These are phyloP conservation scores for Stachybotrys echinatus DNA, from an alignment of 2,329 filamentous ascomycete genomes.

Conservation along the genomic window DNA sequence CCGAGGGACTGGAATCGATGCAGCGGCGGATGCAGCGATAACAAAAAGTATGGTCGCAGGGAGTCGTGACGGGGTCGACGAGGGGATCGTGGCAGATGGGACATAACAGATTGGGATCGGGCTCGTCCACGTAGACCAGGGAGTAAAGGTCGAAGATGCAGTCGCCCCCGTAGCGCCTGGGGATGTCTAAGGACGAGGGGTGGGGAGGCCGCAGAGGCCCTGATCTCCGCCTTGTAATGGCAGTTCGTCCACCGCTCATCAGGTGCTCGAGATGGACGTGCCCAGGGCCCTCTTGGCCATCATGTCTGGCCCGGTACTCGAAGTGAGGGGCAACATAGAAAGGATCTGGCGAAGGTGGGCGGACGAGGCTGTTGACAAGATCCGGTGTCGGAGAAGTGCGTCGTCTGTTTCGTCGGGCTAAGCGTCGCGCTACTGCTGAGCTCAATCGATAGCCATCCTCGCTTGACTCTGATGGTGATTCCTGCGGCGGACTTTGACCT, in stretches of 20 bases:
- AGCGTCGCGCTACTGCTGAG: constrained; percentile 27
- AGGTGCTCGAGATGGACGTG: constrained; percentile 1
- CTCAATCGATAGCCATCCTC: constrained; percentile 29
- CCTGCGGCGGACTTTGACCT: background rate
- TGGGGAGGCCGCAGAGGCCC: constrained; percentile 29
- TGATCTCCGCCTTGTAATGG: constrained; percentile 20
- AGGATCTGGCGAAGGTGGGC: constrained; percentile 26
- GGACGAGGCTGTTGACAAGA: constrained; percentile 32
- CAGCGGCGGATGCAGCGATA: constrained; percentile 46
- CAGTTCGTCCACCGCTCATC: background rate
- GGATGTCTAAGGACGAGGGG: constrained; percentile 32
- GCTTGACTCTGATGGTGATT: constrained; percentile 24
- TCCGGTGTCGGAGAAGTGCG: constrained; percentile 30
- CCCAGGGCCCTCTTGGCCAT: constrained; percentile 8
- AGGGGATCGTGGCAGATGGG: constrained; percentile 57
- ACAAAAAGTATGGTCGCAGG: constrained; percentile 63
- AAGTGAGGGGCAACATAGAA: constrained; percentile 21
- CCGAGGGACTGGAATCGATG: constrained; percentile 32
- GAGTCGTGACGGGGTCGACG: constrained; percentile 54
- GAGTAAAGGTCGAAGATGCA: constrained; percentile 39
- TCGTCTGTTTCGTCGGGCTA: constrained; percentile 28
- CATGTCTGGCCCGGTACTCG: constrained; percentile 15
- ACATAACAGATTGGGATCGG: constrained; percentile 44
- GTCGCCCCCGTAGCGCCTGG: constrained; percentile 29
- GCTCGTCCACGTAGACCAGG: constrained; percentile 35